A percentile compares a stretch with the other conserved stretches of the same genome.
Conservation (phyloP, 2,329 filamentous ascomycete species). For the Xylaria sp. region DNA sequence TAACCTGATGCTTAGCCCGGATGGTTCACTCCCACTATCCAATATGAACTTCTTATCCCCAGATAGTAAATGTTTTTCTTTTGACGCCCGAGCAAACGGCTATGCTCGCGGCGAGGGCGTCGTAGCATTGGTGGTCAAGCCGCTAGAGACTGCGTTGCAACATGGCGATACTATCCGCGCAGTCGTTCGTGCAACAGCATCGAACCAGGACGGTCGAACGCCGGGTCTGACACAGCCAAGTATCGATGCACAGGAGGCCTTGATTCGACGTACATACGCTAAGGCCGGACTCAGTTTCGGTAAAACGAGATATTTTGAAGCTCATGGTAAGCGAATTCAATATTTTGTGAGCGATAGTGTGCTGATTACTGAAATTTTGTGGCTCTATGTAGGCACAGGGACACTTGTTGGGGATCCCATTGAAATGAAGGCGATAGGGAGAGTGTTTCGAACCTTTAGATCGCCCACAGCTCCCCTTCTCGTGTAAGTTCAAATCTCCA, state of each 20-base stretch:
- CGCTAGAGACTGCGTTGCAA: background rate
- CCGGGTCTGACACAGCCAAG: background rate
- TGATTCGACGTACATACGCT: background rate
- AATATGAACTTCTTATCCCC: background rate
- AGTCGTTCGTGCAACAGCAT: slow-evolving; percentile 50
- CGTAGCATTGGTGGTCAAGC: background rate
- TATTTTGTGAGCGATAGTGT: no score
- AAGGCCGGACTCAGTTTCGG: background rate
- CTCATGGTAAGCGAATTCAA: background rate
- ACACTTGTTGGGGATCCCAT: slow-evolving; percentile 33
- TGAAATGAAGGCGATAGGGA: slow-evolving; percentile 39
- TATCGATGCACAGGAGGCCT: background rate
- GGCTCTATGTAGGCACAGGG: slow-evolving; percentile 27
- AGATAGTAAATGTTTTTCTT: slow-evolving; percentile 35
- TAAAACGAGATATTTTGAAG: background rate
- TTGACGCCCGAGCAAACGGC: slow-evolving; percentile 38
- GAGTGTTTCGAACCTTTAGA: slow-evolving; percentile 22
- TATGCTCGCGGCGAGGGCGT: slow-evolving; percentile 1
- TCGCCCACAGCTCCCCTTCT: background rate
- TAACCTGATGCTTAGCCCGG: background rate
- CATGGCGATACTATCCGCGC: background rate
- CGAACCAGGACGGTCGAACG: slow-evolving; percentile 55
- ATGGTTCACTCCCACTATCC: background rate
- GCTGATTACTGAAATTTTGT: no score
- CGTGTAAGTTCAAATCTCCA: background rate